Percentiles rank a stretch among this genome's conserved stretches.
Evolutionary conservation across 345 rosid species (phyloP).

Genomic region (Dimocarpus longan): DNA sequence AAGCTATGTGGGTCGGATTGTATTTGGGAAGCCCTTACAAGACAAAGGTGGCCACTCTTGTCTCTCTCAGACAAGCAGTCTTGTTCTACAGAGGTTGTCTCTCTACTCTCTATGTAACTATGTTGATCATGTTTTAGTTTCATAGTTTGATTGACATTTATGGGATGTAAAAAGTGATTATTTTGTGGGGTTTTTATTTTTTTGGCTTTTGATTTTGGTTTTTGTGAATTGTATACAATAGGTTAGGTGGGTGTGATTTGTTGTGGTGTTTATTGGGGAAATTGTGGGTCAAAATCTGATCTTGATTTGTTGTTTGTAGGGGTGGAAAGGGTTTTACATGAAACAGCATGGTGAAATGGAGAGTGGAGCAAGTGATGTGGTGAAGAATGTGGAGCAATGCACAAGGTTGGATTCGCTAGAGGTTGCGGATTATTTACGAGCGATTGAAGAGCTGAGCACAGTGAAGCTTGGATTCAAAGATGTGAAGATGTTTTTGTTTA

Average conservation of each 20-base stretch:
- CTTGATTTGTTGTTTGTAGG: slow-evolving; percentile 30
- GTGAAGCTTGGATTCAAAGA: slow-evolving; percentile 46
- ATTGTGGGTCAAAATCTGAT: background rate
- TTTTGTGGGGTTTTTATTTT: background rate
- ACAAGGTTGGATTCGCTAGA: slow-evolving; percentile 33
- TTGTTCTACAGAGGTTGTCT: slow-evolving; percentile 12
- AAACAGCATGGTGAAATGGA: slow-evolving; percentile 43
- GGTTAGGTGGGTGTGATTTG: background rate
- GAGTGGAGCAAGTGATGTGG: slow-evolving; percentile 30
- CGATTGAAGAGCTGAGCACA: slow-evolving; percentile 36
- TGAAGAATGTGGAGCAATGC: slow-evolving; percentile 42
- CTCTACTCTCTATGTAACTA: background rate
- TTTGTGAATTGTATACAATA: background rate
- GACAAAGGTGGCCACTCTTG: slow-evolving; percentile 63
- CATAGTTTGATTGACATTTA: background rate
- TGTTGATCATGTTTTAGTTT: background rate
- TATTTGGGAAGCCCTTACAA: slow-evolving; percentile 65
- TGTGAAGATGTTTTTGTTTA: slow-evolving; percentile 51
- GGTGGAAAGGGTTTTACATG: slow-evolving; percentile 49
- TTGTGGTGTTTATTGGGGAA: background rate
- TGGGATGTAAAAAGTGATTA: background rate
- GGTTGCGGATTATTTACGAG: slow-evolving; percentile 42
- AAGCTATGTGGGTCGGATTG: slow-evolving; percentile 59
- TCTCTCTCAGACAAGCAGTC: slow-evolving; percentile 17
- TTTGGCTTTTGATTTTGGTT: background rate